Percentiles rank a stretch among this genome's conserved stretches.
Conservation (phyloP, 345 rosid genomes). For the Camelina neglecta region DNA sequence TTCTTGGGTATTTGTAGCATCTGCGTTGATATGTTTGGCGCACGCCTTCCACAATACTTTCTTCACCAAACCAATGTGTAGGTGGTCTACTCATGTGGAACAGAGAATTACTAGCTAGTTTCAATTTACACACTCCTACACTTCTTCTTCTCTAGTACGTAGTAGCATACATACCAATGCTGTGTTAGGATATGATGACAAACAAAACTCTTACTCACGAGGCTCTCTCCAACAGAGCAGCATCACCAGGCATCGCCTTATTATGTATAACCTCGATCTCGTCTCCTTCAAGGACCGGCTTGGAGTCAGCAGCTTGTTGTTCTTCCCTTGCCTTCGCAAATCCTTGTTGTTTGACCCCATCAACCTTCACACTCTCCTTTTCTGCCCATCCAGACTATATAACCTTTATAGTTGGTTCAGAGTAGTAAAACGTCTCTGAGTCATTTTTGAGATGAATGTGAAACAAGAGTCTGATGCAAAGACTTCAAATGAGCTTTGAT, state of each 20-base stretch:
- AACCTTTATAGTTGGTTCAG: slow-evolving; percentile 7
- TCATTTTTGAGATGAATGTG: slow-evolving; percentile 33
- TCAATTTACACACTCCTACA: background rate
- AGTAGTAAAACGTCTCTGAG: background rate
- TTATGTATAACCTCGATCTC: slow-evolving; percentile 64
- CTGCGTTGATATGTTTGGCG: background rate
- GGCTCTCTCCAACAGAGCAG: slow-evolving; percentile 77
- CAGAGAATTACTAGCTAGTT: background rate
- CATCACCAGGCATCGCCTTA: slow-evolving; percentile 64
- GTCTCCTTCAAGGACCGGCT: slow-evolving; percentile 56
- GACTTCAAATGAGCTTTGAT: slow-evolving; percentile 28
- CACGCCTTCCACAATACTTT: background rate
- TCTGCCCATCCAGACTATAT: background rate
- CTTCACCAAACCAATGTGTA: background rate
- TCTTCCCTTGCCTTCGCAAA: slow-evolving; percentile 39
- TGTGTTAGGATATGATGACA: background rate
- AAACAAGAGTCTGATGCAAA: slow-evolving; percentile 31
- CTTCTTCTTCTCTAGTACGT: background rate
- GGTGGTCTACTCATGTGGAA: background rate
- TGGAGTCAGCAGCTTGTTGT: slow-evolving; percentile 44
- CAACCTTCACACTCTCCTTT: slow-evolving; percentile 28
- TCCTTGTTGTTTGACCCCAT: slow-evolving; percentile 43
- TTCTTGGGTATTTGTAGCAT: slow-evolving; percentile 1
- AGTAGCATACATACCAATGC: slow-evolving; percentile 1
- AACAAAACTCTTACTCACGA: slow-evolving; percentile 43